These are phyloP conservation scores for Aspergillus chevalieri DNA, from an alignment of 2,329 filamentous ascomycete genomes.

Conservation along the genomic window DNA sequence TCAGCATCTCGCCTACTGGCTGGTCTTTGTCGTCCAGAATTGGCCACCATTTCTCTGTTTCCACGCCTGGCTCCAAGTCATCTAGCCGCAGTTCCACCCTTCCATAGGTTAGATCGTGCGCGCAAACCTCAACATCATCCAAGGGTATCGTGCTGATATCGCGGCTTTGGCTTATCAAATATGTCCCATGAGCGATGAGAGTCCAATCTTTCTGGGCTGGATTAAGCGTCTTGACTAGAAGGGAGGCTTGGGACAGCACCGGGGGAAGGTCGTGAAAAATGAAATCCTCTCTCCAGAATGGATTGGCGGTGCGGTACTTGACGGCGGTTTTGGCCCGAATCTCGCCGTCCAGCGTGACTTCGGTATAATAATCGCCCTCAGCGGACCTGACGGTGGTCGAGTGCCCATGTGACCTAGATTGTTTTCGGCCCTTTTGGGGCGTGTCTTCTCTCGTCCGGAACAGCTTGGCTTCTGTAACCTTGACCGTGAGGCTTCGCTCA, in stretches of 20 bases:
- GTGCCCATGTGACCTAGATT: conserved; percentile 25
- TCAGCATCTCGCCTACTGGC: conserved; percentile 72
- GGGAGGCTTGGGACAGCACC: conserved; percentile 41
- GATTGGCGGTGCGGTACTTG: conserved; percentile 39
- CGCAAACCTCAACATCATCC: conserved; percentile 43
- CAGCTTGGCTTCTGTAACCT: conserved; percentile 58
- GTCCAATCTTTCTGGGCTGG: conserved; percentile 47
- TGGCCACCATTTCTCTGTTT: conserved; percentile 83
- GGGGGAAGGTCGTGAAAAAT: conserved; percentile 43
- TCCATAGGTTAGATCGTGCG: conserved; percentile 42
- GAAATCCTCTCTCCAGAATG: conserved; percentile 48
- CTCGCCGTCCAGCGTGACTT: conserved; percentile 45
- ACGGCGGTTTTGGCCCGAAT: conserved; percentile 45
- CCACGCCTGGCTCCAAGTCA: conserved; percentile 68
- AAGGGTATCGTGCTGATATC: conserved; percentile 37
- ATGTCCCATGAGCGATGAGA: conserved; percentile 40
- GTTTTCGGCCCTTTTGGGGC: conserved; percentile 26
- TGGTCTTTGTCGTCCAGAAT: conserved; percentile 71
- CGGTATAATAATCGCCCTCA: conserved; percentile 42
- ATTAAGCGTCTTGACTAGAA: conserved; percentile 43
- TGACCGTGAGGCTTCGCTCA: conserved; percentile 54
- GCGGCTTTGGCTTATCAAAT: conserved; percentile 34
- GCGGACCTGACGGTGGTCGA: conserved; percentile 18
- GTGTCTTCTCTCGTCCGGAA: conserved; percentile 29
- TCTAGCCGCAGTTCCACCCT: conserved; percentile 76